A percentile compares a stretch with the other conserved stretches of the same genome.
Conservation (phyloP, 805 yeast species). For the Clavispora fructus region DNA sequence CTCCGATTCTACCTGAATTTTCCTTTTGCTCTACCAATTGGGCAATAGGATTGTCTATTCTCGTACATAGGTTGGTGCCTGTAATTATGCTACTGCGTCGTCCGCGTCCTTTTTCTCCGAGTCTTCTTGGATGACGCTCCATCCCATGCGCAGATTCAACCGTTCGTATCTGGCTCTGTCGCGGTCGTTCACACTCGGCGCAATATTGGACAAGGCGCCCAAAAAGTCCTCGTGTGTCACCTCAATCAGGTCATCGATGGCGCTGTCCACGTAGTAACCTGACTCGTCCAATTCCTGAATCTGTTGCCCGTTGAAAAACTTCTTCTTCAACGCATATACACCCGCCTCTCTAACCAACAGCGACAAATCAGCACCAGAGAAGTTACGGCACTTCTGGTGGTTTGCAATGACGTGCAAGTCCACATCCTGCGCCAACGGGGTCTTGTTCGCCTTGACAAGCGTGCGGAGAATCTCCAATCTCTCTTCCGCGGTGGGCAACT, state of each 20-base stretch:
- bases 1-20: too few relatives aligned
- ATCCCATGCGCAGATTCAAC: conserved; percentile 68
- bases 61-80: background rate
- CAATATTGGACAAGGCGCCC: conserved; percentile 65
- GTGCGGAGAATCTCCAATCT: conserved; percentile 79
- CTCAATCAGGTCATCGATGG: conserved; percentile 32
- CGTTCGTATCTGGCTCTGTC: conserved; percentile 76
- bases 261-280: conserved; percentile 30
- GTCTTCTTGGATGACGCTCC: conserved; percentile 45
- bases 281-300: conserved; percentile 35
- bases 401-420: conserved; percentile 58
- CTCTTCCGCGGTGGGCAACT: conserved; percentile 75
- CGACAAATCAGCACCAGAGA: conserved; percentile 94
- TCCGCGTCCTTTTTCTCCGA: conserved; percentile 13
- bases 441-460: conserved; percentile 60
- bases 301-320: conserved; percentile 47
- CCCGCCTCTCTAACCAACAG: conserved; percentile 94
- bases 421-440: conserved; percentile 67
- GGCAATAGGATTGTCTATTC: too few relatives aligned
- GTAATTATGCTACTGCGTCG: background rate
- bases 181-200: conserved; percentile 85
- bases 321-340: conserved; percentile 74
- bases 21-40: too few relatives aligned
- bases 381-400: conserved; percentile 79
- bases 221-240: conserved; percentile 68